Evolutionary conservation across 2,329 filamentous ascomycete genomes (phyloP).

Genomic region (Diaporthe sp.): DNA sequence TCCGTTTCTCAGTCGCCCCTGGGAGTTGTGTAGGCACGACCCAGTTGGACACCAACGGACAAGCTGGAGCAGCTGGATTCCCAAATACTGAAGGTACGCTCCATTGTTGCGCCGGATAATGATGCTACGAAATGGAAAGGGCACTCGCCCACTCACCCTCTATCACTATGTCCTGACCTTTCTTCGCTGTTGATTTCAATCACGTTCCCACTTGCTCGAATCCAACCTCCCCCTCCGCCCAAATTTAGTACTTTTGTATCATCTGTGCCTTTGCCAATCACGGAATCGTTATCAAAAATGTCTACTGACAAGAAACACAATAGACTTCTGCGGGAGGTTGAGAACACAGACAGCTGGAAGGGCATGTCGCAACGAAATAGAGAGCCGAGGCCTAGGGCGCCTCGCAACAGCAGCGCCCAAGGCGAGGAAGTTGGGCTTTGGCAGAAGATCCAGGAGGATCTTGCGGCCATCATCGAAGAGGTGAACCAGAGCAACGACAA

Average conservation of each 20-base stretch:
- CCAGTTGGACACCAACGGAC: constrained; percentile 22
- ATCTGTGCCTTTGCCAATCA: neutral
- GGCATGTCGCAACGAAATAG: constrained; percentile 36
- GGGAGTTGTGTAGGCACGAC: constrained; percentile 31
- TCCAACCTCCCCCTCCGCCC: too few species aligned
- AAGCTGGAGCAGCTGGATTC: constrained; percentile 41
- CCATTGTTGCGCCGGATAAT: constrained; percentile 34
- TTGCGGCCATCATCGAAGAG: constrained; percentile 52
- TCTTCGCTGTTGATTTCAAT: neutral
- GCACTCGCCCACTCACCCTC: neutral
- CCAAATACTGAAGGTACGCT: constrained; percentile 40
- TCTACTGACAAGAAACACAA: neutral
- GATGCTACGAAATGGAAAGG: constrained; percentile 3
- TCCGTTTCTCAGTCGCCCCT: constrained; percentile 6
- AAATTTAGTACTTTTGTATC: neutral
- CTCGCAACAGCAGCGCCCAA: constrained; percentile 56
- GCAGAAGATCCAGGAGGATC: constrained; percentile 56
- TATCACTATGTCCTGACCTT: neutral
- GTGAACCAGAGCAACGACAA: constrained; percentile 58
- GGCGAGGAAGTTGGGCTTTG: constrained; percentile 60
- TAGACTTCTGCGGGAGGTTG: constrained; percentile 35
- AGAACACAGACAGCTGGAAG: constrained; percentile 39
- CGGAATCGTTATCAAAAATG: neutral
- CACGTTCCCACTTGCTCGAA: neutral
- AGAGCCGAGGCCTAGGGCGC: constrained; percentile 24